These are phyloP conservation scores for Penicillium fimorum DNA, from an alignment of 495 filamentous ascomycete genomes.

Conservation along the genomic window DNA sequence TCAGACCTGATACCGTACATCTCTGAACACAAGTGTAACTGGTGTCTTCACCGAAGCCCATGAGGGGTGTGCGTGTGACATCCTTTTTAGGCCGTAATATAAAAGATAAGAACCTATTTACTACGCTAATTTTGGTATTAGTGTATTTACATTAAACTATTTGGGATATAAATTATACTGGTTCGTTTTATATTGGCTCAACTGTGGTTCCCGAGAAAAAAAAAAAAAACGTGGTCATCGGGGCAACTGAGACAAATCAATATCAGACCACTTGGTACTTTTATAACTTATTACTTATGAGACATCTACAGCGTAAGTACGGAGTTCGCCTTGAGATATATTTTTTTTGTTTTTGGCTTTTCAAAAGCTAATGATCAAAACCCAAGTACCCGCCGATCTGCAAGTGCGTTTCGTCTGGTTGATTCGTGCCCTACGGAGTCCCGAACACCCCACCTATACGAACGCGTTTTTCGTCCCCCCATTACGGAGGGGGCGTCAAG, in stretches of 20 bases:
- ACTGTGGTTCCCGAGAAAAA: neutral
- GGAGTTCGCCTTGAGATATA: no score
- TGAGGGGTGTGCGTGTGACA: neutral
- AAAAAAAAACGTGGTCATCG: slow-evolving; percentile 1
- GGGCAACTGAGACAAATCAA: slow-evolving; percentile 21
- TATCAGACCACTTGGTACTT: neutral
- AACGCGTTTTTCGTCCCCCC: slow-evolving; percentile 16
- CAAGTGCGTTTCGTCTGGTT: slow-evolving; percentile 20
- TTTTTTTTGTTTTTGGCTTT: neutral
- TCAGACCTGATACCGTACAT: slow-evolving; percentile 16
- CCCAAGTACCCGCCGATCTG: slow-evolving; percentile 26
- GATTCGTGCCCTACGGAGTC: slow-evolving; percentile 9
- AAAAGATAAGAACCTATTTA: neutral
- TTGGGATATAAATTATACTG: neutral
- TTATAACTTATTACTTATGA: no score
- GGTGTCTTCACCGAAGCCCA: slow-evolving; percentile 3
- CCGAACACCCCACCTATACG: slow-evolving; percentile 15
- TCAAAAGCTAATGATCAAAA: neutral
- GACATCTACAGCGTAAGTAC: no score
- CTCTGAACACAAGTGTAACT: slow-evolving; percentile 8
- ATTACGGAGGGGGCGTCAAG: slow-evolving; percentile 13
- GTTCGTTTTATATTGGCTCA: neutral
- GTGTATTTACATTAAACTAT: neutral
- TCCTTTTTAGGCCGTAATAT: slow-evolving; percentile 1
- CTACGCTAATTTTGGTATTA: neutral